Evolutionary conservation across 2,329 filamentous ascomycete genomes (phyloP), one percentile per base, ranked within the genome.

Genomic region (Stagonosporopsis tanaceti): DNA sequence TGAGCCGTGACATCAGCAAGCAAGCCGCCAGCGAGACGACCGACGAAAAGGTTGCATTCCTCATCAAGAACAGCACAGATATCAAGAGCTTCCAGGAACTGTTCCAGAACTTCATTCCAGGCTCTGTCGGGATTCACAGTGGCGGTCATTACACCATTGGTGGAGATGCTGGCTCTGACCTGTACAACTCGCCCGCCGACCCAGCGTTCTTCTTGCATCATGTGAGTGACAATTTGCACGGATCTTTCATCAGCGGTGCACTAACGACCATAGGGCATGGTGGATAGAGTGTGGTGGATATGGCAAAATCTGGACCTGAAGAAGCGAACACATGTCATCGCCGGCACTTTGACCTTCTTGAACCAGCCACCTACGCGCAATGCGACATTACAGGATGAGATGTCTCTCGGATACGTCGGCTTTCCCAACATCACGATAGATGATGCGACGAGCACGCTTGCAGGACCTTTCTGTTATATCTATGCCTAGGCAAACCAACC

Each of bases 201-300:
- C 61, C 61, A 3, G 51, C 28, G 0, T 57, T 57, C 41, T 82
- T 71, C 63, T 69, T 79, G 27, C 79, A 82, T 59, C 80, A 82
- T 55, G 73, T 72, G 12, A 22, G 8, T 12, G 6, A 20, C 14
- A 3, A 12, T 20, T 15, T 7, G 22, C 2, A 5, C 20, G 4
- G 11, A 39, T 20, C 4, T 12, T 12, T 22, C 1, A 22, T 22
- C 9, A 39, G 8, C 11, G 3, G 1, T 22, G 6, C 22, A 4
- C 7, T 39, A 12, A 39, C 20, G 9, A 20, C 22, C 7, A 12
- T 7, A 22, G 37, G 37, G 37, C 4, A 75, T 77, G 66, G 76
- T 82, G 32, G 80, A 82, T 61, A 71, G 77, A 4, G 62, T 75
- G 2, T 82, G 76, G 74, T 79, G 76, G 76, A 78, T 77, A n/a